These are phyloP conservation scores for Candida chilensis DNA, from an alignment of 805 yeast species.

Conservation along the genomic window DNA sequence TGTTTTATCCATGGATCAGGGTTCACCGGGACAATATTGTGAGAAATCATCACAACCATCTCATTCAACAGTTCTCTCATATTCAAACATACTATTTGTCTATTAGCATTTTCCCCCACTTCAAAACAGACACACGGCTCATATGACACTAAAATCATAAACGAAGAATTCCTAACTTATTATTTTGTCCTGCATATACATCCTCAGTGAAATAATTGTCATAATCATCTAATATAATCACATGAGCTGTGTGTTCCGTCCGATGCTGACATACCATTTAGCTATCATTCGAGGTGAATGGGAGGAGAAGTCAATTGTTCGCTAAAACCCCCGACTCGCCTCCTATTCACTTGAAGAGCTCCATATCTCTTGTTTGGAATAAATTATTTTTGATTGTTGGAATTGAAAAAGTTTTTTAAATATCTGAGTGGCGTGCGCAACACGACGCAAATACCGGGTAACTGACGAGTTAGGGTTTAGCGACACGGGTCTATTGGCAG, in stretches of 20 bases:
- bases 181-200: slow-evolving; percentile 67
- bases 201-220: slow-evolving; percentile 44
- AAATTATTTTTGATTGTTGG: no score
- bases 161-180: slow-evolving; percentile 67
- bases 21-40: slow-evolving; percentile 37
- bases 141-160: slow-evolving; percentile 37
- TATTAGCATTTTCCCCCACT: not conserved
- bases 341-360: no score
- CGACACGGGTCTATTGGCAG: no score
- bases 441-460: no score
- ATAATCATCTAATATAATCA: not conserved
- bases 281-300: no score
- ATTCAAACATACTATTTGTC: not conserved
- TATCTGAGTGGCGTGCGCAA: no score
- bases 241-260: not conserved
- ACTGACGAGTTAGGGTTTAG: no score
- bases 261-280: not conserved
- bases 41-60: slow-evolving; percentile 1
- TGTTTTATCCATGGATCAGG: slow-evolving; percentile 82
- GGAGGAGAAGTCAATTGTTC: no score
- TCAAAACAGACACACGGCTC: not conserved
- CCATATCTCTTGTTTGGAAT: no score
- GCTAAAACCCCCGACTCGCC: no score
- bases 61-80: not conserved
- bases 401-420: no score